A percentile compares a stretch with the other conserved stretches of the same genome.
Evolutionary conservation across 306 rosid species (phyloP).

Genomic region (Castanea mollissima): DNA sequence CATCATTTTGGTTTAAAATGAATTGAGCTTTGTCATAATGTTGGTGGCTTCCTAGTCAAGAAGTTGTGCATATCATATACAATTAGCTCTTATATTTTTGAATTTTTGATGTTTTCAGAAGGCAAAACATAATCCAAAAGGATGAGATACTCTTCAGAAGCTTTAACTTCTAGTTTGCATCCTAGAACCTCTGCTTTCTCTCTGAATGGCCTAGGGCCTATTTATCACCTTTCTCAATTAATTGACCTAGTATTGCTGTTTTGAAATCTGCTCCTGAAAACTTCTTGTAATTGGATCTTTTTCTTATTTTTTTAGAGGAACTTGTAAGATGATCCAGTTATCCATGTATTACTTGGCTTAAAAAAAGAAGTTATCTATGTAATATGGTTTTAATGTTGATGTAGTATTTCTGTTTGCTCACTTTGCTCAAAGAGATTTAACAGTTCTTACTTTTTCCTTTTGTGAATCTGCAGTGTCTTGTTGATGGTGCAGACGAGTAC

Average conservation of each 20-base stretch:
- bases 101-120: neutral
- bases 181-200: neutral
- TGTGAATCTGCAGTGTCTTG: slow-evolving; percentile 64
- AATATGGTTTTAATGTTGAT: neutral
- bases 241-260: neutral
- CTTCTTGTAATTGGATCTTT: neutral
- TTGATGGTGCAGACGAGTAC: slow-evolving; percentile 89
- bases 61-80: neutral
- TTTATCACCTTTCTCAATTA: neutral
- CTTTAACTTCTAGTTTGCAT: neutral
- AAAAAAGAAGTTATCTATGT: neutral
- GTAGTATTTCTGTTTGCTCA: slow-evolving; percentile 1
- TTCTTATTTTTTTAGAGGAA: neutral
- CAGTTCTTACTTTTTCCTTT: slow-evolving; percentile 17
- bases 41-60: neutral
- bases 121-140: neutral
- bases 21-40: neutral
- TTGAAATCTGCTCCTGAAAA: neutral
- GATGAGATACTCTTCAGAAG: neutral
- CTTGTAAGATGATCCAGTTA: neutral
- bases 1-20: neutral
- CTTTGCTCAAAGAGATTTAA: neutral
- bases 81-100: neutral
- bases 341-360: neutral
- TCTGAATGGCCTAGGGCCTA: neutral